Conservation (phyloP, 805 yeast species). For the Metschnikowia cerradonensis region DNA sequence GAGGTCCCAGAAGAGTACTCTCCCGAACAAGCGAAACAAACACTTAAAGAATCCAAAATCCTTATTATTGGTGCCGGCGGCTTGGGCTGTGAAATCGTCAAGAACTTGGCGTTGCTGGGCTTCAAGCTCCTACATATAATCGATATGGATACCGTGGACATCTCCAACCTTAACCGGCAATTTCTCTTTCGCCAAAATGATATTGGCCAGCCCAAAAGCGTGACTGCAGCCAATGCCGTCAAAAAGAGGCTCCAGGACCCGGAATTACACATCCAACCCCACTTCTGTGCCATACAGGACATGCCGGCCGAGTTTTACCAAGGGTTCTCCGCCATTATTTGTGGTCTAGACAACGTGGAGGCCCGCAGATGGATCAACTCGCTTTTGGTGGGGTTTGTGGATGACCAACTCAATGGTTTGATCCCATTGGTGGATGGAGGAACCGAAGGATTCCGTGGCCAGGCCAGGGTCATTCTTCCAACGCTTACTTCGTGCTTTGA, state of each 20-base stretch:
- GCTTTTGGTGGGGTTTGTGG: slow-evolving; percentile 60
- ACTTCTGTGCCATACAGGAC: slow-evolving; percentile 58
- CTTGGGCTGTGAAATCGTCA: slow-evolving; percentile 74
- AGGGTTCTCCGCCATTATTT: slow-evolving; percentile 67
- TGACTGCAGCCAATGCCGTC: slow-evolving; percentile 59
- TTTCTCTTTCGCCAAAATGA: slow-evolving; percentile 60
- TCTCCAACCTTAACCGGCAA: slow-evolving; percentile 74
- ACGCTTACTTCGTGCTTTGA: slow-evolving; percentile 87
- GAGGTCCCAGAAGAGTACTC: slow-evolving; percentile 35
- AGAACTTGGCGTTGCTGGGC: slow-evolving; percentile 68
- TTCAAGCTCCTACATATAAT: slow-evolving; percentile 61
- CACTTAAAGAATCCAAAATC: slow-evolving; percentile 23
- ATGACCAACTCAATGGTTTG: slow-evolving; percentile 31
- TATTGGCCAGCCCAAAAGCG: slow-evolving; percentile 64
- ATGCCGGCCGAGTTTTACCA: slow-evolving; percentile 58
- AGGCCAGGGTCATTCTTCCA: slow-evolving; percentile 82
- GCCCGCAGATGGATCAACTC: slow-evolving; percentile 90
- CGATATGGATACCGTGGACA: slow-evolving; percentile 80
- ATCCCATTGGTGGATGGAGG: slow-evolving; percentile 83
- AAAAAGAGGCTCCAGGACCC: slow-evolving; percentile 39
- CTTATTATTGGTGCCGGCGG: slow-evolving; percentile 78
- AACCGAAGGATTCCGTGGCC: slow-evolving; percentile 92
- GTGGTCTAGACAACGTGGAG: slow-evolving; percentile 86
- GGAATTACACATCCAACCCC: slow-evolving; percentile 47
- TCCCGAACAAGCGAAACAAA: slow-evolving; percentile 18